Percentiles rank a stretch among this genome's conserved stretches.
Evolutionary conservation across 208 protist genomes (phyloP).

Genomic region (Wallacemonas rigidus): DNA sequence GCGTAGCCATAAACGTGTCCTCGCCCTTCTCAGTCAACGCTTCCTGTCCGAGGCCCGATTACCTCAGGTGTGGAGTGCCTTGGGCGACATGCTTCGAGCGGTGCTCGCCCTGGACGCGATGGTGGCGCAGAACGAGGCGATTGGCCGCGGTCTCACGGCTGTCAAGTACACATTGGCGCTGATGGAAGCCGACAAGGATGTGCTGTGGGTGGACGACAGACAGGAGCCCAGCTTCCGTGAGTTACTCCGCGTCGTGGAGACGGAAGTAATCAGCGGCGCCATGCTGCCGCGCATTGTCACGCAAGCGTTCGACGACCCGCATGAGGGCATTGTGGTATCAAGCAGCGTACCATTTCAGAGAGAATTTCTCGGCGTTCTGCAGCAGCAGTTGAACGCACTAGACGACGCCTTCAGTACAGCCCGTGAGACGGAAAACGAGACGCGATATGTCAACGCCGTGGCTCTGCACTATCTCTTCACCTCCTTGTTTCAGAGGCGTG

Average conservation of each 20-base stretch:
- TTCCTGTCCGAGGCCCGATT: conserved; percentile 59
- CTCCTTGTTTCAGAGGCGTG: conserved; percentile 12
- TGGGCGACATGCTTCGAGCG: conserved; percentile 70
- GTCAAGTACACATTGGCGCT: conserved; percentile 28
- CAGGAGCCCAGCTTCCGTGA: conserved; percentile 18
- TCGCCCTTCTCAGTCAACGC: conserved; percentile 13
- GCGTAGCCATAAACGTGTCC: not conserved
- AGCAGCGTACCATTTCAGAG: conserved; percentile 54
- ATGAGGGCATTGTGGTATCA: conserved; percentile 28
- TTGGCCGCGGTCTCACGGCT: conserved; percentile 51
- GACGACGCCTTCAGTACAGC: conserved; percentile 26
- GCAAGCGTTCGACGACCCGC: conserved; percentile 60
- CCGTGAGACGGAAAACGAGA: conserved; percentile 37
- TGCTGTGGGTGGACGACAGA: conserved; percentile 15
- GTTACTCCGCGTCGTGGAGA: conserved; percentile 14
- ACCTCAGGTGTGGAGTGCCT: conserved; percentile 54
- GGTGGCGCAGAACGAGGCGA: conserved; percentile 59
- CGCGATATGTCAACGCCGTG: conserved; percentile 36
- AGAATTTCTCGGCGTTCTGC: conserved; percentile 59
- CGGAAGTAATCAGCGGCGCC: conserved; percentile 62
- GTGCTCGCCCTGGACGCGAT: conserved; percentile 87
- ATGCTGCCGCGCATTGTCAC: conserved; percentile 68
- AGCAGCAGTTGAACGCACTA: conserved; percentile 25
- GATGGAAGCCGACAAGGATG: conserved; percentile 14
- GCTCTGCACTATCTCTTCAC: conserved; percentile 69